Evolutionary conservation across 2,329 filamentous ascomycete species (phyloP).

Genomic region (Sporothrix protearum): DNA sequence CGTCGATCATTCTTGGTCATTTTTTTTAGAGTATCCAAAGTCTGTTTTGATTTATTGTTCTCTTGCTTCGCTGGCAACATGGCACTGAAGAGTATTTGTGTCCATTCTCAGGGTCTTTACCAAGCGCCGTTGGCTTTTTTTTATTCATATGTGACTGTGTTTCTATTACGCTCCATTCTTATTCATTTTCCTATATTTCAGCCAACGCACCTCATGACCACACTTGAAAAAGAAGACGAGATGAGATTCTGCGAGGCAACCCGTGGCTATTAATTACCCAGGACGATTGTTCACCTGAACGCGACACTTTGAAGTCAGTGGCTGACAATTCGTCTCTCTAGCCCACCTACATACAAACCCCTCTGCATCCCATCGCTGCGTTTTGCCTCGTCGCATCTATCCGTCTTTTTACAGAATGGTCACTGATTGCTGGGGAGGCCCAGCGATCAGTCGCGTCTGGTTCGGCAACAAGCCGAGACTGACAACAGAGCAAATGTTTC

Average conservation of each 20-base stretch:
- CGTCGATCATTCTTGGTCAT: neutral
- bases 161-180: no score
- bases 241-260: neutral
- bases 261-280: neutral
- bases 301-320: neutral
- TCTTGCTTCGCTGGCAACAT: neutral
- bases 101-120: neutral
- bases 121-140: neutral
- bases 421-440: conserved; percentile 8
- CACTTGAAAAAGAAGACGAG: neutral
- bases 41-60: neutral
- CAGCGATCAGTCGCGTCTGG: conserved; percentile 11
- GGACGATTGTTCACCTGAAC: neutral
- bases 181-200: neutral
- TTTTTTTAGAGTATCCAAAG: neutral
- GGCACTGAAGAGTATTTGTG: neutral
- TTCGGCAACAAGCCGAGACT: conserved; percentile 18
- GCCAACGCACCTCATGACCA: neutral
- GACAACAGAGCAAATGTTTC: neutral
- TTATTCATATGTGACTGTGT: neutral
- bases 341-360: neutral
- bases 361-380: neutral
- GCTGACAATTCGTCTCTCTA: neutral
- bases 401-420: neutral
- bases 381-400: neutral